Evolutionary conservation across 805 yeast species (phyloP).

Genomic region (Soucietia sequanensis): DNA sequence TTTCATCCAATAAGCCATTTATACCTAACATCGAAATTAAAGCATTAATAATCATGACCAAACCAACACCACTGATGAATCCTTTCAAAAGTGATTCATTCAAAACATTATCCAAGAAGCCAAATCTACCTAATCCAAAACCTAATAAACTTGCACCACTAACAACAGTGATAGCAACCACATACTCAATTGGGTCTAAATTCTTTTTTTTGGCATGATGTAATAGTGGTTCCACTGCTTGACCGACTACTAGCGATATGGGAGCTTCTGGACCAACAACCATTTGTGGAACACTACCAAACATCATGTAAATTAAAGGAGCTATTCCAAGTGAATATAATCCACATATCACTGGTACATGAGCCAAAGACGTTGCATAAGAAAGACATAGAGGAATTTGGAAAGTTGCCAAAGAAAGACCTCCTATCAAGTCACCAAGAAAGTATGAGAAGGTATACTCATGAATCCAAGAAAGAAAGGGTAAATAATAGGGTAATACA

Average conservation of each 20-base stretch:
- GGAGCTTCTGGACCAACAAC: conserved; percentile 48
- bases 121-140: conserved; percentile 79
- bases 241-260: conserved; percentile 46
- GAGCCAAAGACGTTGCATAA: conserved; percentile 41
- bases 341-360: conserved; percentile 42
- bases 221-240: conserved; percentile 42
- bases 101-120: conserved; percentile 54
- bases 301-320: conserved; percentile 39
- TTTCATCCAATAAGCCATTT: conserved; percentile 38
- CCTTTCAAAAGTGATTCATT: conserved; percentile 42
- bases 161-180: conserved; percentile 67
- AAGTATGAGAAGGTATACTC: conserved; percentile 42
- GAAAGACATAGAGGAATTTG: conserved; percentile 78
- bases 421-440: conserved; percentile 73
- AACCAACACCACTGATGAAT: conserved; percentile 44
- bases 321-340: conserved; percentile 37
- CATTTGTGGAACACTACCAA: conserved; percentile 48
- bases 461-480: conserved; percentile 67
- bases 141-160: conserved; percentile 73
- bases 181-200: conserved; percentile 48
- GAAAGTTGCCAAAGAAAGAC: conserved; percentile 83
- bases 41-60: conserved; percentile 57
- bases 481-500: conserved; percentile 60
- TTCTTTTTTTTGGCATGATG: conserved; percentile 31
- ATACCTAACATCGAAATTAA: conserved; percentile 72